A percentile compares a stretch with the other conserved stretches of the same genome.
Conservation (phyloP, 257 asterid genomes). For the Solanum dulcamara region DNA sequence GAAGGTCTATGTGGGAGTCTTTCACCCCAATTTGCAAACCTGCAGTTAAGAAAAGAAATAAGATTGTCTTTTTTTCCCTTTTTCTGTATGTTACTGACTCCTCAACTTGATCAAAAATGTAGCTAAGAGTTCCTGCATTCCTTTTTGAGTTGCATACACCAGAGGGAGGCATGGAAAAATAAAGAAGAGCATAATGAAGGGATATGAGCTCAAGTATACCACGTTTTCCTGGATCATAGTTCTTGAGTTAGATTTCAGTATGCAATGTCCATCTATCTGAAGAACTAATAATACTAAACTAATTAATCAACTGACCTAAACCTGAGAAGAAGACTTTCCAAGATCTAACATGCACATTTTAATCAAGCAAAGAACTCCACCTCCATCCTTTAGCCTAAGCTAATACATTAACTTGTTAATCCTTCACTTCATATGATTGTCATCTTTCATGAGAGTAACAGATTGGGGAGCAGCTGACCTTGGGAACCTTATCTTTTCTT, state of each 20-base stretch:
- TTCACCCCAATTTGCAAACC: conserved; percentile 91
- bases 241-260: background rate
- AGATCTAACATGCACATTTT: background rate
- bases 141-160: background rate
- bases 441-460: background rate
- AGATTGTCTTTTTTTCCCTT: background rate
- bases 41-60: conserved; percentile 11
- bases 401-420: background rate
- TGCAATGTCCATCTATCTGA: background rate
- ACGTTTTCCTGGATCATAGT: background rate
- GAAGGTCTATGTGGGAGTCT: conserved; percentile 78
- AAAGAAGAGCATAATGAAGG: background rate
- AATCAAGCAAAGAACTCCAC: background rate
- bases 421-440: background rate
- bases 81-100: background rate
- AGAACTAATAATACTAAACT: background rate
- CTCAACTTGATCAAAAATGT: background rate
- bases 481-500: background rate
- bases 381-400: background rate
- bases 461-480: background rate
- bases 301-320: background rate
- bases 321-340: background rate
- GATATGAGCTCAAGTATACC: background rate
- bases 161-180: background rate
- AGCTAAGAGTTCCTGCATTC: background rate